phyloP scores from a whole-genome alignment of 257 asterid genomes.

The Misopates orontium region DNA sequence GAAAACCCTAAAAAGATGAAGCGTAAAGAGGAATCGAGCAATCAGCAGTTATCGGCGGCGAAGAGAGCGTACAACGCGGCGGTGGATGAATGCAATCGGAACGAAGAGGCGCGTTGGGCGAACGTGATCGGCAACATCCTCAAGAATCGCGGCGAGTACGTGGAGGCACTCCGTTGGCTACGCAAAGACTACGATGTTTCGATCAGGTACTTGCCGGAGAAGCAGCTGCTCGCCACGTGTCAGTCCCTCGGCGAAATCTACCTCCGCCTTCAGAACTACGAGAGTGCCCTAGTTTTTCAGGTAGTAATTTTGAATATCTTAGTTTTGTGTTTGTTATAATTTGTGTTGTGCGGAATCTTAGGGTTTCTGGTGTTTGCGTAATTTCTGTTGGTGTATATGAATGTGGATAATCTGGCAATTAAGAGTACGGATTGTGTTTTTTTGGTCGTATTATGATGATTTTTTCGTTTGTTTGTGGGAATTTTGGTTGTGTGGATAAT shows the following conservation, averaged over 20 bases:
- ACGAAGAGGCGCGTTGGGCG: slow-evolving; percentile 98
- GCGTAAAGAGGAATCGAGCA: slow-evolving; percentile 50
- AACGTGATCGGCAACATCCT: slow-evolving; percentile 72
- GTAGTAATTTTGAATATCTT: slow-evolving; percentile 25
- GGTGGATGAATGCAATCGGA: slow-evolving; percentile 56
- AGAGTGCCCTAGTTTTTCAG: slow-evolving; percentile 72
- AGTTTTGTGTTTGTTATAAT: not conserved
- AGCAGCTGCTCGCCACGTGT: slow-evolving; percentile 84
- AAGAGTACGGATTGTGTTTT: no score
- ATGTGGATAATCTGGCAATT: no score
- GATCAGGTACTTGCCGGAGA: slow-evolving; percentile 46
- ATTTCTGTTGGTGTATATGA: not conserved
- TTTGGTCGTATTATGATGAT: no score
- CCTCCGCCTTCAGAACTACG: slow-evolving; percentile 62
- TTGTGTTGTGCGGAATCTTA: no score
- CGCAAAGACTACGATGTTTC: slow-evolving; percentile 84
- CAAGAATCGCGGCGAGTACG: slow-evolving; percentile 87
- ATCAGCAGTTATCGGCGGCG: slow-evolving; percentile 56
- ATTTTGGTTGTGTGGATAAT: not conserved
- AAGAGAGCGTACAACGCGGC: slow-evolving; percentile 62
- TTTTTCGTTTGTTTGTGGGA: no score
- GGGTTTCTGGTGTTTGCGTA: not conserved
- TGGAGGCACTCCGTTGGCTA: slow-evolving; percentile 83
- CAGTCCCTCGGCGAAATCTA: slow-evolving; percentile 90
- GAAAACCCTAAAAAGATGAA: slow-evolving; percentile 38